Percentiles rank a stretch among this genome's conserved stretches.
Evolutionary conservation across 2,329 filamentous ascomycete genomes (phyloP).

Genomic region (Thelonectria blattea): DNA sequence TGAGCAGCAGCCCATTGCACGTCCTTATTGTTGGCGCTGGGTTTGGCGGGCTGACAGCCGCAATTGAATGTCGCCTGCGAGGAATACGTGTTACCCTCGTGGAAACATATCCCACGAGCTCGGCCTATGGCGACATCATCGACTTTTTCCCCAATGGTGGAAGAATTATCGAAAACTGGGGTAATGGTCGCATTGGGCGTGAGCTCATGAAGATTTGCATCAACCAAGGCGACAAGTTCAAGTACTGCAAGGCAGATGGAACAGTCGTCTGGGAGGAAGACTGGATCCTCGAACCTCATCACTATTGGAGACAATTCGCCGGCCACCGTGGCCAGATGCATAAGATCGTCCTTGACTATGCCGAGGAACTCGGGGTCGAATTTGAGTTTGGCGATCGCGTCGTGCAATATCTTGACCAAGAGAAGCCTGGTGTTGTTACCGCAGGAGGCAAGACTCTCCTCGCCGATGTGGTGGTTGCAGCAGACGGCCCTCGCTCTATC

Average conservation of each 20-base stretch:
- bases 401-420: constrained; percentile 8
- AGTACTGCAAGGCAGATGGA: constrained; percentile 9
- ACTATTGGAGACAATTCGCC: neutral
- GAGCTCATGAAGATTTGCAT: constrained; percentile 5
- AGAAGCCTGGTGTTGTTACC: constrained; percentile 4
- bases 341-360: constrained; percentile 13
- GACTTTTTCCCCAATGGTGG: constrained; percentile 15
- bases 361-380: constrained; percentile 1
- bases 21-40: constrained; percentile 15
- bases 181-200: constrained; percentile 2
- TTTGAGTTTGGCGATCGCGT: constrained; percentile 8
- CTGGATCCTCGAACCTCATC: neutral
- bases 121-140: constrained; percentile 10
- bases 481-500: constrained; percentile 12
- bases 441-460: constrained; percentile 1
- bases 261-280: neutral
- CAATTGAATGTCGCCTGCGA: constrained; percentile 12
- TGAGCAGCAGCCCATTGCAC: neutral
- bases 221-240: constrained; percentile 6
- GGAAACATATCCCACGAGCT: constrained; percentile 3
- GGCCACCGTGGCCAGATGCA: constrained; percentile 16
- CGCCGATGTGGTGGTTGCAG: constrained; percentile 10
- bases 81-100: constrained; percentile 9
- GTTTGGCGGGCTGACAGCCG: constrained; percentile 11
- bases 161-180: constrained; percentile 7